phyloP scores from a whole-genome alignment of 2,329 filamentous ascomycete genomes.

The Scedosporium boydii region DNA sequence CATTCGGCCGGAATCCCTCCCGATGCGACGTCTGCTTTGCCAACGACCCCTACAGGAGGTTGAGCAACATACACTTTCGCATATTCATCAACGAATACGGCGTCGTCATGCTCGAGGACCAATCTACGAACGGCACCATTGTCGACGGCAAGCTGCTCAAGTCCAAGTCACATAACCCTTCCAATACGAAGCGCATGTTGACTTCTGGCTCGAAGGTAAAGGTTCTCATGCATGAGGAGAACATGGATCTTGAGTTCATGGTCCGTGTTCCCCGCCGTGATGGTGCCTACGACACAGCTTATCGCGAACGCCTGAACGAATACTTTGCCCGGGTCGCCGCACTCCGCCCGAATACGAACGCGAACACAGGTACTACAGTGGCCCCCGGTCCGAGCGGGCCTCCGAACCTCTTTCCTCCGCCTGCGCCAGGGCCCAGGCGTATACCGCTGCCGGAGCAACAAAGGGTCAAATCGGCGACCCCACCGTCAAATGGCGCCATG shows the following conservation, averaged over 20 bases:
- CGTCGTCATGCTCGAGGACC: constrained; percentile 84
- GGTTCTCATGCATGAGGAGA: constrained; percentile 46
- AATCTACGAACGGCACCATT: constrained; percentile 90
- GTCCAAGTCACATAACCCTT: constrained; percentile 22
- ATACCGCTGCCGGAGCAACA: background rate
- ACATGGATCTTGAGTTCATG: constrained; percentile 64
- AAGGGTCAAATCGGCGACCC: background rate
- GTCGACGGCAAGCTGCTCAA: constrained; percentile 65
- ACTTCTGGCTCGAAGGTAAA: constrained; percentile 64
- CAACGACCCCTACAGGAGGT: constrained; percentile 57
- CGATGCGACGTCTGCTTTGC: constrained; percentile 65
- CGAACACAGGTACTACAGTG: background rate
- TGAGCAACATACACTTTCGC: constrained; percentile 94
- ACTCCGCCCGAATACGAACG: background rate
- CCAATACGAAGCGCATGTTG: constrained; percentile 49
- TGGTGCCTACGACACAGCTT: constrained; percentile 54
- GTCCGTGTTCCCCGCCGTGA: constrained; percentile 75
- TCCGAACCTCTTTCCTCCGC: constrained; percentile 3
- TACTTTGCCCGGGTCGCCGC: constrained; percentile 43
- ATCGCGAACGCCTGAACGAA: constrained; percentile 56
- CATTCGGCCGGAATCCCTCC: constrained; percentile 68
- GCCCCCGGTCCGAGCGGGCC: constrained; percentile 2
- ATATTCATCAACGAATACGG: constrained; percentile 84
- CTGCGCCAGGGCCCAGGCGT: background rate
- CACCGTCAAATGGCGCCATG: constrained; percentile 3